These are phyloP conservation scores for Trichoderma lentiforme DNA, from an alignment of 2,329 filamentous ascomycete species.

Conservation along the genomic window DNA sequence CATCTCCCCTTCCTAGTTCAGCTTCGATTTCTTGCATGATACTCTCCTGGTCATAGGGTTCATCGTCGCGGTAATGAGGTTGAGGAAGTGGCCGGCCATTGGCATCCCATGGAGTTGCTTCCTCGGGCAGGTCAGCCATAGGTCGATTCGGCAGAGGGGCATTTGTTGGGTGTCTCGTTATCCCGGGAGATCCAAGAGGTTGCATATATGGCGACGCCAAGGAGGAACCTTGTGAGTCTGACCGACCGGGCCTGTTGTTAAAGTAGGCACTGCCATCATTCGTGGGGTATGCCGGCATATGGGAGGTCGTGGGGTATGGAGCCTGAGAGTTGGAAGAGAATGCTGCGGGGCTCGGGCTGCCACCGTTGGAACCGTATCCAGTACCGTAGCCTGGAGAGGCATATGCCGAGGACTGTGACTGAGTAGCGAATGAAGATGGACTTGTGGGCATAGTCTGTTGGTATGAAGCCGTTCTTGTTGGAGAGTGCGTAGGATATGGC, in stretches of 20 bases:
- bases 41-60: slow-evolving; percentile 47
- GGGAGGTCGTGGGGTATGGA: slow-evolving; percentile 51
- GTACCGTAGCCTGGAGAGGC: slow-evolving; percentile 34
- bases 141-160: slow-evolving; percentile 56
- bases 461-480: slow-evolving; percentile 36
- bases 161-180: slow-evolving; percentile 58
- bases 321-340: slow-evolving; percentile 38
- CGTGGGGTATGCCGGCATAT: slow-evolving; percentile 50
- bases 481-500: slow-evolving; percentile 30
- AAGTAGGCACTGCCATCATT: slow-evolving; percentile 46
- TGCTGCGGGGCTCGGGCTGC: slow-evolving; percentile 36
- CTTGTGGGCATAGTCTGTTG: slow-evolving; percentile 40
- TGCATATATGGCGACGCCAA: slow-evolving; percentile 43
- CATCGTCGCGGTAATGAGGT: slow-evolving; percentile 30
- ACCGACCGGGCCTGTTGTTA: slow-evolving; percentile 43
- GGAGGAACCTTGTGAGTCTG: slow-evolving; percentile 50
- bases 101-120: slow-evolving; percentile 40
- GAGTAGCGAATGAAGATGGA: slow-evolving; percentile 30
- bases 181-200: slow-evolving; percentile 42
- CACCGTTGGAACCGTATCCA: slow-evolving; percentile 39
- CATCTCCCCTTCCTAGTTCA: slow-evolving; percentile 42
- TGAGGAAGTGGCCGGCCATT: slow-evolving; percentile 30
- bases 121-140: slow-evolving; percentile 43
- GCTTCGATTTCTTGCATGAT: slow-evolving; percentile 59
- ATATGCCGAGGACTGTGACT: slow-evolving; percentile 33